Evolutionary conservation across 2,329 filamentous ascomycete genomes (phyloP).

Genomic region (Aspergillus sp.): DNA sequence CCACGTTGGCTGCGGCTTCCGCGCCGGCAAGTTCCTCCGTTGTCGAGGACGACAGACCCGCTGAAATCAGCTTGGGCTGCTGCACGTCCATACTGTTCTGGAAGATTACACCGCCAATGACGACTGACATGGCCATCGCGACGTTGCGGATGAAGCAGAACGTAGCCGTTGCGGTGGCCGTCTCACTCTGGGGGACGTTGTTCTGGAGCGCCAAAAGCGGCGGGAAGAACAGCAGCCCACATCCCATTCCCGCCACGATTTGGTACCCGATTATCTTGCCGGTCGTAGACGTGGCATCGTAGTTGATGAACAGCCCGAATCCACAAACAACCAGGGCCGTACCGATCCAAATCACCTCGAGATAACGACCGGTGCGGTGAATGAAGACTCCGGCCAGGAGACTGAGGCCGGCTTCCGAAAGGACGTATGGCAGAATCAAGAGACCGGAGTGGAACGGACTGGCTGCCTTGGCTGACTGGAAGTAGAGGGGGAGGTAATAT

Average conservation of each 20-base stretch:
- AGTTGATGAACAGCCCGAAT: slow-evolving; percentile 46
- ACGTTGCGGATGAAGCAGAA: slow-evolving; percentile 62
- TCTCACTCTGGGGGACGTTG: slow-evolving; percentile 47
- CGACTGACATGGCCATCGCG: slow-evolving; percentile 65
- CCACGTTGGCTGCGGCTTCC: slow-evolving; percentile 48
- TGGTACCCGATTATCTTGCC: slow-evolving; percentile 48
- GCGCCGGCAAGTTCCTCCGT: slow-evolving; percentile 36
- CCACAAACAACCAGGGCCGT: slow-evolving; percentile 43
- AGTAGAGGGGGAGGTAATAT: slow-evolving; percentile 72
- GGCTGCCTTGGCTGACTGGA: slow-evolving; percentile 64
- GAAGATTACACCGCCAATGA: slow-evolving; percentile 75
- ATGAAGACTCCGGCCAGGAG: slow-evolving; percentile 49
- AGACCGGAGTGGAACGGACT: slow-evolving; percentile 58
- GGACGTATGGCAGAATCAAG: slow-evolving; percentile 61
- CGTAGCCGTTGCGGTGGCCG: slow-evolving; percentile 52
- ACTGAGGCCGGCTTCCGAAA: slow-evolving; percentile 44
- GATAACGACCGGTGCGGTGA: slow-evolving; percentile 50
- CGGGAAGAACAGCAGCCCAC: slow-evolving; percentile 53
- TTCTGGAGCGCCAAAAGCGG: slow-evolving; percentile 58
- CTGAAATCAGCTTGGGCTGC: slow-evolving; percentile 50
- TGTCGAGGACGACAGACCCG: slow-evolving; percentile 24
- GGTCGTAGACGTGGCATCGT: slow-evolving; percentile 36
- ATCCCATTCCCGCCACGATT: slow-evolving; percentile 50
- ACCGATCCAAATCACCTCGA: slow-evolving; percentile 47
- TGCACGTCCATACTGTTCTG: slow-evolving; percentile 54